Percentiles rank a stretch among this genome's conserved stretches.
Conservation (phyloP, 1,284 basidiomycete species). For the Ceratobasidium sp. region DNA sequence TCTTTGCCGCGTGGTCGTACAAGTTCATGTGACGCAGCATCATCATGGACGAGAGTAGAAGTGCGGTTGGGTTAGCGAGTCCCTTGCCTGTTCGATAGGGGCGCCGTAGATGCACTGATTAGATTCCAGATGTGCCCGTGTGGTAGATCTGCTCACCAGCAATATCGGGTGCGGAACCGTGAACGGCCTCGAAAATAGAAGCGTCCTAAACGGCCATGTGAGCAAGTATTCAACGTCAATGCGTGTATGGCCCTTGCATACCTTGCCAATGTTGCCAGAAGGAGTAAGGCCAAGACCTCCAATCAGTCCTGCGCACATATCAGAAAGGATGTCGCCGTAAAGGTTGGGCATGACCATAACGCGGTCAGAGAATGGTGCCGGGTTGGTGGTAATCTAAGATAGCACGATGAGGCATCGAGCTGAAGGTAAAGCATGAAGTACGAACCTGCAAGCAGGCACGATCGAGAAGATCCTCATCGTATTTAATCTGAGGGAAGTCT, state of each 20-base stretch:
- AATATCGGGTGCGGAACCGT: constrained; percentile 93
- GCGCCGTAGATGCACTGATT: constrained; percentile 45
- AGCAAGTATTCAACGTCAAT: constrained; percentile 46
- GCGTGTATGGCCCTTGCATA: constrained; percentile 55
- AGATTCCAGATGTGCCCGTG: constrained; percentile 6
- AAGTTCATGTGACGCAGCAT: constrained; percentile 98
- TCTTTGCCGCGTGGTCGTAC: constrained; percentile 84
- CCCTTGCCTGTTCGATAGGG: constrained; percentile 82
- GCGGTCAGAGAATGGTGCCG: constrained; percentile 91
- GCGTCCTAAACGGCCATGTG: constrained; percentile 77
- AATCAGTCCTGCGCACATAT: constrained; percentile 99
- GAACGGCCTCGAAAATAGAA: constrained; percentile 99
- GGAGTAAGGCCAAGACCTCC: constrained; percentile 98
- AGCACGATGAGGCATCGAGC: constrained; percentile 6
- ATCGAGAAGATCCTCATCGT: constrained; percentile 98
- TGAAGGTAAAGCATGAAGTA: constrained; percentile 5
- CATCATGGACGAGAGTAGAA: constrained; percentile 95
- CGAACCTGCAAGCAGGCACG: constrained; percentile 91
- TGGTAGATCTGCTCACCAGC: constrained; percentile 63
- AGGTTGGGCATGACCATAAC: constrained; percentile 99
- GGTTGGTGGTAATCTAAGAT: constrained; percentile 86
- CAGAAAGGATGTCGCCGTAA: constrained; percentile 96
- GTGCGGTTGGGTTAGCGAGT: constrained; percentile 97
- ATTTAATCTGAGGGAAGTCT: constrained; percentile 92
- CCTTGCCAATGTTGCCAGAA: constrained; percentile 96